Conservation (phyloP, 2,329 filamentous ascomycete genomes). For the Lasiodiplodia sp. region DNA sequence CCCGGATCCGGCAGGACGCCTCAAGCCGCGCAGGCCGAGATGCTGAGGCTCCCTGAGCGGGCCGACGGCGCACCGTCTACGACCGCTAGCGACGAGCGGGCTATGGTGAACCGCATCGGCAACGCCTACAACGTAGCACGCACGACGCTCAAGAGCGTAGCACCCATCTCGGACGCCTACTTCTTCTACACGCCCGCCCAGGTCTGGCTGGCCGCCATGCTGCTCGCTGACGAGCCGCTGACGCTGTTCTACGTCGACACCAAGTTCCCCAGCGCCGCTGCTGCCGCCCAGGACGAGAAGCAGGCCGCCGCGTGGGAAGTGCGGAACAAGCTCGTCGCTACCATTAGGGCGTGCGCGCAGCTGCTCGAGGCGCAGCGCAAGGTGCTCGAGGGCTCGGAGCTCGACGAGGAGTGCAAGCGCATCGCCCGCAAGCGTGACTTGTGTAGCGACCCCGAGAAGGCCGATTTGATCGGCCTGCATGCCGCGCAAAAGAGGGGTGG, state of each 20-base stretch:
- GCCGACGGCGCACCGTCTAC: constrained; percentile 31
- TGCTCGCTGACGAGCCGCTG: constrained; percentile 75
- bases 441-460: constrained; percentile 77
- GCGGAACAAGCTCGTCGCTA: constrained; percentile 46
- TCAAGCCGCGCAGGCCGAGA: constrained; percentile 38
- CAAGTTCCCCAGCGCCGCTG: constrained; percentile 45
- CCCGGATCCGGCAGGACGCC: constrained; percentile 34
- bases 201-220: constrained; percentile 84
- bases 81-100: background rate
- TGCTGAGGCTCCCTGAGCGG: constrained; percentile 40
- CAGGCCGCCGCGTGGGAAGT: constrained; percentile 33
- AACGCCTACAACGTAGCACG: constrained; percentile 70
- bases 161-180: constrained; percentile 91
- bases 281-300: constrained; percentile 23
- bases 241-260: constrained; percentile 54
- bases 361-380: constrained; percentile 46
- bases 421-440: constrained; percentile 73
- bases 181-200: constrained; percentile 95
- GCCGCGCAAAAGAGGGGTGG: constrained; percentile 60
- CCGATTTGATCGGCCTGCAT: constrained; percentile 74
- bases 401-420: constrained; percentile 54
- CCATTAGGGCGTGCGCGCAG: constrained; percentile 48
- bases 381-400: constrained; percentile 32
- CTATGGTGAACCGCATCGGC: constrained; percentile 57
- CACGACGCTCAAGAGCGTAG: constrained; percentile 64